A percentile compares a stretch with the other conserved stretches of the same genome.
Evolutionary conservation across 148 eudicot species (phyloP).

Genomic region (Vaccinium macrocarpon): DNA sequence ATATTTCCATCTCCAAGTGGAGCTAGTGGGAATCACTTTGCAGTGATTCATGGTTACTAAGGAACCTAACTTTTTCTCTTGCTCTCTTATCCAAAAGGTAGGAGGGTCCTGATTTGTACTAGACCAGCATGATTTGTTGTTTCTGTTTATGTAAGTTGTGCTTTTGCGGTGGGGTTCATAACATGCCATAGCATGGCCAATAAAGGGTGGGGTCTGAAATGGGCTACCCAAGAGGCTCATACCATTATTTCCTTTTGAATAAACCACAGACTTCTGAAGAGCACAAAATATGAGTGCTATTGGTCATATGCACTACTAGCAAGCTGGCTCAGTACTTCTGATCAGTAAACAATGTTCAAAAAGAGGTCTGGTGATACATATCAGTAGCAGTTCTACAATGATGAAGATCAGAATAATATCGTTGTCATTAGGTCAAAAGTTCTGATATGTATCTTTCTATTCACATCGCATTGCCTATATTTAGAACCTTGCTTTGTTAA

Average conservation of each 20-base stretch:
- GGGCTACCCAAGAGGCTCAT: neutral
- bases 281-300: neutral
- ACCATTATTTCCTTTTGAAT: neutral
- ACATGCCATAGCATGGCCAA: neutral
- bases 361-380: neutral
- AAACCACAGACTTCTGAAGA: neutral
- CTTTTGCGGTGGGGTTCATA: neutral
- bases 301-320: neutral
- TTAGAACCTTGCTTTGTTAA: neutral
- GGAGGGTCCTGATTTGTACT: neutral
- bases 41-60: neutral
- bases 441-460: neutral
- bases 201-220: neutral
- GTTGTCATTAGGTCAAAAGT: neutral
- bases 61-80: neutral
- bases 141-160: neutral
- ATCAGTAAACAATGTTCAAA: neutral
- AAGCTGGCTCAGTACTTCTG: neutral
- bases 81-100: neutral
- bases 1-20: neutral
- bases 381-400: neutral
- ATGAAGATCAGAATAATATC: neutral
- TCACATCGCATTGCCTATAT: neutral
- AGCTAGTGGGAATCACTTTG: slow-evolving; percentile 7
- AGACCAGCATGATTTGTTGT: slow-evolving; percentile 1